phyloP scores from a whole-genome alignment of 148 eudicot genomes.

The Silene uniflora region DNA sequence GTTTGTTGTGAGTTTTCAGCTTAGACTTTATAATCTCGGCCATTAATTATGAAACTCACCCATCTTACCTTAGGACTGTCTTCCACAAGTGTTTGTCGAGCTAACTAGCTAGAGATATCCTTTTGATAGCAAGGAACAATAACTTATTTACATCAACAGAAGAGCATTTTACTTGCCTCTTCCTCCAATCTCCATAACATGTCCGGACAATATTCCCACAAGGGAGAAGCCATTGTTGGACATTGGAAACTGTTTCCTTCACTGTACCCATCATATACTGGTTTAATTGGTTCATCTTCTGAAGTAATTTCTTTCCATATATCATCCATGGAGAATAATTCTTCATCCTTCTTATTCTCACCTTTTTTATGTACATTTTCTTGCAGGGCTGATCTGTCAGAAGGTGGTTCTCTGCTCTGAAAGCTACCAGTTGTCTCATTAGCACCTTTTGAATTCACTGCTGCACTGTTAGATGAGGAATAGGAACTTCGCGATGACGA shows the following conservation, averaged over 20 bases:
- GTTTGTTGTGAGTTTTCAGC: background rate
- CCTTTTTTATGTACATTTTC: constrained; percentile 27
- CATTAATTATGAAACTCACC: background rate
- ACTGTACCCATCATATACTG: constrained; percentile 28
- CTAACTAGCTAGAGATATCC: constrained; percentile 33
- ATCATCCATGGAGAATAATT: constrained; percentile 59
- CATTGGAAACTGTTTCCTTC: constrained; percentile 34
- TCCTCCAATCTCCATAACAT: constrained; percentile 47
- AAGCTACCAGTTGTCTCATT: constrained; percentile 29
- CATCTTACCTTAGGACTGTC: background rate
- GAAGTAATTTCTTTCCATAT: constrained; percentile 83
- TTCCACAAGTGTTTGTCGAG: background rate
- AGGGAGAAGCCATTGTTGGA: constrained; percentile 45
- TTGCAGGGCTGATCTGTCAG: constrained; percentile 28
- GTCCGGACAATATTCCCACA: constrained; percentile 64
- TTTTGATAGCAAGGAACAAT: constrained; percentile 30
- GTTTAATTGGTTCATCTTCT: constrained; percentile 41
- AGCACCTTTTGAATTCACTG: constrained; percentile 23
- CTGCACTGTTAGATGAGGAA: constrained; percentile 33
- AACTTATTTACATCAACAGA: constrained; percentile 21
- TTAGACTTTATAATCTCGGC: background rate
- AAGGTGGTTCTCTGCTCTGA: constrained; percentile 32
- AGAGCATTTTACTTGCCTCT: constrained; percentile 43
- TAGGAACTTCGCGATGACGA: constrained; percentile 29
- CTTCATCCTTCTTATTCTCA: constrained; percentile 24